Evolutionary conservation across 306 rosid genomes (phyloP), one percentile per base, ranked within the genome.

Genomic region (Quercus agrifolia): DNA sequence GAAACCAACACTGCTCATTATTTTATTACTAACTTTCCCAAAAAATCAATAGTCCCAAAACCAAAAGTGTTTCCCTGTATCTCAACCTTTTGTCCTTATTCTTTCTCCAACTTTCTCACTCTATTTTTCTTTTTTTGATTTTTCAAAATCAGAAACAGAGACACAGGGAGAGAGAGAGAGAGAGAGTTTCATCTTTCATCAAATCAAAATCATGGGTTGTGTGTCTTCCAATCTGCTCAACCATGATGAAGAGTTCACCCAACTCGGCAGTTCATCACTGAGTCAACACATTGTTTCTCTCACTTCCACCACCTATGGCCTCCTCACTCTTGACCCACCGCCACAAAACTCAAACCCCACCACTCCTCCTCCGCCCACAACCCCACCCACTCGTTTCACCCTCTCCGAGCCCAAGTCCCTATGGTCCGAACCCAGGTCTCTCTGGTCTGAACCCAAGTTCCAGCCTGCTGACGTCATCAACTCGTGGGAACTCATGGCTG

Each of bases 401-500:
- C 63, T 81, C 10, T 76, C 83, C 5, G 91, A 86, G 14, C 85
- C 87, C 51, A 79, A 75, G 62, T 61, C 86, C 3, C 78, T 81
- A 41, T 83, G 75, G 89, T 79, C 86, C 55, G 86, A 83, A 25
- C 85, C 87, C 9, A 87, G 81, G 49, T 81, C 92, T 5, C 83
- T 79, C 58, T 74, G 85, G 5, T 51, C 80, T 56, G 70, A 76
- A 4, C 85, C 61, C 52, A 80, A 82, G 4, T 73, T 82, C 41
- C 86, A 79, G 41, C 91, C 86, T 8, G 15, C 91, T 0, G 97
- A 94, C 41, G 90, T 94, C 73, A 94, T 94, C 9, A 94, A 92
- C 89, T 92, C 97, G 0, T 94, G 98, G 98, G 98, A 94, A 62
- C 98, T 92, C 86, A 94, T 92, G 98, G 94, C 90, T 3, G 98